phyloP scores from a whole-genome alignment of 495 filamentous ascomycete genomes.

The Hypoxylon lienhwacheense region DNA sequence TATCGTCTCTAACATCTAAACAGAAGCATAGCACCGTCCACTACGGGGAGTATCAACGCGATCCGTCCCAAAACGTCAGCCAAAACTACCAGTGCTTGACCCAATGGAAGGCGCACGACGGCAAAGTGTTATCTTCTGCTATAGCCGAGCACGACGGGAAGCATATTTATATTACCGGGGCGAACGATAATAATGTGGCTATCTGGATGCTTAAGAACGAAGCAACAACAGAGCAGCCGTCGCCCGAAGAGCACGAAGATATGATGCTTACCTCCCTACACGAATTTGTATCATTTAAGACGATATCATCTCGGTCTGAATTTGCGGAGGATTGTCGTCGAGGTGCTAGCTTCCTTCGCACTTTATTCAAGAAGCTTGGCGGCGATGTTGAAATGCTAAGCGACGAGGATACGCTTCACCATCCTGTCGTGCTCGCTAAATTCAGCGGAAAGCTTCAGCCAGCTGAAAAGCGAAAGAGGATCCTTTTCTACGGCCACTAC shows the following conservation, averaged over 20 bases:
- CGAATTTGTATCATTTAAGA: constrained; percentile 86
- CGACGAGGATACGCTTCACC: constrained; percentile 66
- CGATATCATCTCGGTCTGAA: constrained; percentile 80
- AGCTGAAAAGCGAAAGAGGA: constrained; percentile 67
- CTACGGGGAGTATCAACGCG: constrained; percentile 52
- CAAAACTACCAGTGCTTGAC: constrained; percentile 82
- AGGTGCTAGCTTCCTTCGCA: constrained; percentile 86
- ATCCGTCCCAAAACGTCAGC: constrained; percentile 69
- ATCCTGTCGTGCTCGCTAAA: constrained; percentile 86
- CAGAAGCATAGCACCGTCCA: constrained; percentile 62
- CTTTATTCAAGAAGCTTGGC: constrained; percentile 86
- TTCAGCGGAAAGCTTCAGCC: constrained; percentile 71
- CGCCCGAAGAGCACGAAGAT: constrained; percentile 50
- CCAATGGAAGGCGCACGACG: constrained; percentile 83
- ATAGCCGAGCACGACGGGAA: constrained; percentile 66
- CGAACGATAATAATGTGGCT: constrained; percentile 84
- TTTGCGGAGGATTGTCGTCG: constrained; percentile 88
- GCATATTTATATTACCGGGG: constrained; percentile 87
- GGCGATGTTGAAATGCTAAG: constrained; percentile 83
- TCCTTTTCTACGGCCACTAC: constrained; percentile 97
- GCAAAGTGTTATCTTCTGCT: constrained; percentile 84
- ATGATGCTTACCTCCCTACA: constrained; percentile 80
- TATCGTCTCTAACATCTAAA: constrained; percentile 10
- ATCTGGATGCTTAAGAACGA: constrained; percentile 83
- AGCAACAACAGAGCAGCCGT: constrained; percentile 34